Conservation (phyloP, 495 filamentous ascomycete species). For the Aspergillus wentii region DNA sequence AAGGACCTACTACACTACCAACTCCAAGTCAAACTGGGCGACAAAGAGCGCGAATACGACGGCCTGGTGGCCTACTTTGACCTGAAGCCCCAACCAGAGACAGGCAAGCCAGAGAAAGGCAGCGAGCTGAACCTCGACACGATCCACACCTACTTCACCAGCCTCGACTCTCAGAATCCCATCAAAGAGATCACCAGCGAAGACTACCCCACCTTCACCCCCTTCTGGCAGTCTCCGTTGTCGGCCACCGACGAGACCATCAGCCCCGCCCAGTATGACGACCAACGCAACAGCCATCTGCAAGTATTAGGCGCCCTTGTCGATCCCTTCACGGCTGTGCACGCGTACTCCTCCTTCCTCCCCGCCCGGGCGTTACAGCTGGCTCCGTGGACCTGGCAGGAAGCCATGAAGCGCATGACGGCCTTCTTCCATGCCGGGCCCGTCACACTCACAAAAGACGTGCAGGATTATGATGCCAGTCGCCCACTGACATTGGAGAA, state of each 20-base stretch:
- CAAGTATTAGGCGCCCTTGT: constrained; percentile 30
- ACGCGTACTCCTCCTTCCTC: constrained; percentile 39
- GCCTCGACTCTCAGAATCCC: too few relatives aligned
- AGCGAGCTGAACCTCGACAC: constrained; percentile 20
- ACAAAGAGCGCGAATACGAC: constrained; percentile 29
- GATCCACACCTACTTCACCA: constrained; percentile 30
- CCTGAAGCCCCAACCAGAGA: background rate
- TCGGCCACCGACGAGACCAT: background rate
- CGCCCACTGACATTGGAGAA: background rate
- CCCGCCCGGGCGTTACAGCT: constrained; percentile 21
- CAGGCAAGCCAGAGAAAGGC: too few relatives aligned
- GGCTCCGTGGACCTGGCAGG: constrained; percentile 37
- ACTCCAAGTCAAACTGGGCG: constrained; percentile 40
- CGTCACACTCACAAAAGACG: constrained; percentile 22
- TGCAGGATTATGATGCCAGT: constrained; percentile 14
- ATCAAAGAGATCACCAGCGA: constrained; percentile 5
- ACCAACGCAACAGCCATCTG: constrained; percentile 13
- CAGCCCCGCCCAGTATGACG: background rate
- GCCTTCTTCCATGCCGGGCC: constrained; percentile 45
- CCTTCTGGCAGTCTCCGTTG: constrained; percentile 14
- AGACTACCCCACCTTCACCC: constrained; percentile 17
- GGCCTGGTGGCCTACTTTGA: constrained; percentile 42
- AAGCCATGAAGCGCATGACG: constrained; percentile 36
- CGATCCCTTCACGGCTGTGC: constrained; percentile 41
- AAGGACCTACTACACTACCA: constrained; percentile 17